Evolutionary conservation across 345 rosid species (phyloP), one percentile per base, ranked within the genome.

Genomic region (Ceriops zippeliana): DNA sequence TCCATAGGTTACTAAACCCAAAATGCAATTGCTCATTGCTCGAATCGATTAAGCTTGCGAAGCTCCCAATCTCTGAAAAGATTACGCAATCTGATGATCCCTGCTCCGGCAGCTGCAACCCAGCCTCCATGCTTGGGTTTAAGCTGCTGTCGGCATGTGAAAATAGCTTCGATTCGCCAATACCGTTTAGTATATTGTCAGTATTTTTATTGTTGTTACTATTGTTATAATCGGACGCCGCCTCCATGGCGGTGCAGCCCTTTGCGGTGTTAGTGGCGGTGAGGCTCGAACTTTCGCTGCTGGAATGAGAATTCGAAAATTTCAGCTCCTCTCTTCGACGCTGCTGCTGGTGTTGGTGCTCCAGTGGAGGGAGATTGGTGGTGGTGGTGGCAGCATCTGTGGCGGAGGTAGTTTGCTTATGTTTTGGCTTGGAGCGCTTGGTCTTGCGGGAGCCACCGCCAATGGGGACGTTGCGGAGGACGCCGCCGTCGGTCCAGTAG

Each of bases 401-500:
- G 17, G 68, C 19, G 5, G 77, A 7, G 16, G 63, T 20, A 19
- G 79, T 17, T 20, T 24, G 28, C 37, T 7, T 27, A 16, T 79
- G 66, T 52, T 85, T 86, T 1, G 84, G 56, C 70, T 86, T 91
- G 6, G 92, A 74, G 38, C 96, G 83, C 78, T 91, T 93, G 38
- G 85, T 76, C 70, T 89, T 89, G 52, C 93, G 88, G 73, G 89
- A 89, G 59, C 93, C 90, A 3, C 93, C 97, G 21, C 98, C 98
- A 15, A 91, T 86, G n/a, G 98, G 97, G 35, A 93, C 98, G 90
- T 89, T 93, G 47, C 98, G 93, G 62, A 93, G 95, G 65, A 93
- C 91, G 69, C 98, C 98, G 38, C 97, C 98, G 74, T 89, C 91
- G 47, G 98, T 93, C 98, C 98, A 93, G 87, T 93, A 93, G 49